Percentiles rank a stretch among this genome's conserved stretches.
These are phyloP conservation scores for Puccinia polysora DNA, from an alignment of 1,284 basidiomycete species.

Conservation along the genomic window DNA sequence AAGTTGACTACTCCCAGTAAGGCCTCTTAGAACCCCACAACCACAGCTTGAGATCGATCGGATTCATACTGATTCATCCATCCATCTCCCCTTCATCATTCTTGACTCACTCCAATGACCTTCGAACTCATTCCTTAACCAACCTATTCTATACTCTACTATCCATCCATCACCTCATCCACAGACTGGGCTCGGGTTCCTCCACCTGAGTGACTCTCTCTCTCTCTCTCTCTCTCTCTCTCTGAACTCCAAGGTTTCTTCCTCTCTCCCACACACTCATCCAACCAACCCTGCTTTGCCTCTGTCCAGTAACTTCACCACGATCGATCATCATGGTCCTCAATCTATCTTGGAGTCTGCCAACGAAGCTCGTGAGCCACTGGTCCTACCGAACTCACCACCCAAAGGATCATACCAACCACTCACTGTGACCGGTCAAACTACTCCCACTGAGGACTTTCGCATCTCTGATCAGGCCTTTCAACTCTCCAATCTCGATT, in stretches of 20 bases:
- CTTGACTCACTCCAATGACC: neutral
- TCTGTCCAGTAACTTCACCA: too few relatives aligned
- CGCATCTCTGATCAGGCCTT: conserved; percentile 16
- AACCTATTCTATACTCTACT: too few relatives aligned
- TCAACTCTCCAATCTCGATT: neutral
- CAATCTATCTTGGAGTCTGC: conserved; percentile 1
- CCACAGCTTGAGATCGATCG: conserved; percentile 1
- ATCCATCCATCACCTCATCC: too few relatives aligned
- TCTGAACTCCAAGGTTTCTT: neutral
- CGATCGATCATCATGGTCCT: neutral
- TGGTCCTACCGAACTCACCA: conserved; percentile 41
- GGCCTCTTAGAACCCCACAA: neutral
- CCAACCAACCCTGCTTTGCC: too few relatives aligned
- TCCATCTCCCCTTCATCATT: neutral
- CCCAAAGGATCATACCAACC: conserved; percentile 41
- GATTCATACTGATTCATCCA: conserved; percentile 1
- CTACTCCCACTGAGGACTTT: conserved; percentile 37
- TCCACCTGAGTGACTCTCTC: too few relatives aligned
- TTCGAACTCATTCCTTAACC: neutral
- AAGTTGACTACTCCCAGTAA: too few relatives aligned
- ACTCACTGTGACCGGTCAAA: conserved; percentile 39
- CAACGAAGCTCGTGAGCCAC: conserved; percentile 37
- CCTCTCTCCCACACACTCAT: neutral
- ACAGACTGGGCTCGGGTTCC: too few relatives aligned
- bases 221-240: neutral